Conservation (phyloP, 1,139 yeast genomes). For the Magnusiomyces magnusii region DNA sequence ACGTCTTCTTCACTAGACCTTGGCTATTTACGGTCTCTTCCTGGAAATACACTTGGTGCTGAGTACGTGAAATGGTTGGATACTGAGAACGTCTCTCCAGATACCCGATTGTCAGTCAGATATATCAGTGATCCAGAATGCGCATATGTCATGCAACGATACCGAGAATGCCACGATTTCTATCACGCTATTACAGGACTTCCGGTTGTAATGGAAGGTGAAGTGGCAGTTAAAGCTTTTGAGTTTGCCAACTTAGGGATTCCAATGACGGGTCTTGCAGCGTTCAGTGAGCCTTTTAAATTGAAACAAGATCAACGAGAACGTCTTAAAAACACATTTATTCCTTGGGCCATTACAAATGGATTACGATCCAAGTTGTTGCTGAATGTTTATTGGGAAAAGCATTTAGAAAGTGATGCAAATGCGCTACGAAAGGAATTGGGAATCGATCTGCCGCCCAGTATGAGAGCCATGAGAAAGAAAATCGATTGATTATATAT, state of each 20-base stretch:
- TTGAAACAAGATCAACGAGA: slow-evolving; percentile 50
- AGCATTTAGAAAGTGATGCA: slow-evolving; percentile 63
- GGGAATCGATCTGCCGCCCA: slow-evolving; percentile 72
- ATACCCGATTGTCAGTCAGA: slow-evolving; percentile 80
- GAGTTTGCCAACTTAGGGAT: slow-evolving; percentile 90
- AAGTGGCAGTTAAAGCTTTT: slow-evolving; percentile 83
- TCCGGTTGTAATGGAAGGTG: slow-evolving; percentile 93
- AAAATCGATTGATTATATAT: too few relatives aligned
- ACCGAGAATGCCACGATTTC: slow-evolving; percentile 95
- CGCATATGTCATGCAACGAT: slow-evolving; percentile 86
- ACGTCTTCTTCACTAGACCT: slow-evolving; percentile 64
- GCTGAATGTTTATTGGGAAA: slow-evolving; percentile 92
- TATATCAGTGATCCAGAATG: slow-evolving; percentile 85
- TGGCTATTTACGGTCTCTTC: slow-evolving; percentile 51
- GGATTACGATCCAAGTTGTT: slow-evolving; percentile 71
- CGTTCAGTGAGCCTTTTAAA: slow-evolving; percentile 76
- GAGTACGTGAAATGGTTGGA: slow-evolving; percentile 77
- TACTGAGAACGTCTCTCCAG: slow-evolving; percentile 87
- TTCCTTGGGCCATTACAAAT: slow-evolving; percentile 83
- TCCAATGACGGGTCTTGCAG: slow-evolving; percentile 95
- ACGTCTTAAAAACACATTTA: slow-evolving; percentile 47
- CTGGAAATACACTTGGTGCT: slow-evolving; percentile 69
- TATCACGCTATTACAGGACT: slow-evolving; percentile 88
- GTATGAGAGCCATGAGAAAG: too few relatives aligned
- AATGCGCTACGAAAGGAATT: slow-evolving; percentile 61